A percentile compares a stretch with the other conserved stretches of the same genome.
phyloP scores from a whole-genome alignment of 306 rosid genomes.

The Vigna radiata region DNA sequence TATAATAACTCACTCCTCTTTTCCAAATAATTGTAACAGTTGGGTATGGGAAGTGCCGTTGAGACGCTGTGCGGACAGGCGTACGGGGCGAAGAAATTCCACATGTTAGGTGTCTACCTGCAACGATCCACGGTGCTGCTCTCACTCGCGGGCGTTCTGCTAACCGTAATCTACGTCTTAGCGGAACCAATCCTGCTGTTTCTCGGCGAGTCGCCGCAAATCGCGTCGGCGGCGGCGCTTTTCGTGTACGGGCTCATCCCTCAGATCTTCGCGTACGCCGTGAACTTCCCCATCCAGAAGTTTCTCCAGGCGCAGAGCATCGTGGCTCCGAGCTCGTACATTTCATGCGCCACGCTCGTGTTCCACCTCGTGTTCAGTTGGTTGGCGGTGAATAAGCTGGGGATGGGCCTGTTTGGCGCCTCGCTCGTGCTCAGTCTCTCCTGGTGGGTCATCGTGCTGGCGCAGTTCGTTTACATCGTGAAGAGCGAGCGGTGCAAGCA shows the following conservation, averaged over 20 bases:
- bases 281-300: constrained; percentile 83
- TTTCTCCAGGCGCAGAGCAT: constrained; percentile 87
- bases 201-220: constrained; percentile 63
- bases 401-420: constrained; percentile 74
- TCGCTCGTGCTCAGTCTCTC: constrained; percentile 72
- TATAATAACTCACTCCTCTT: too few relatives aligned
- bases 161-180: constrained; percentile 54
- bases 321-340: constrained; percentile 82
- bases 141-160: constrained; percentile 41
- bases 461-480: constrained; percentile 68
- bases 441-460: constrained; percentile 83
- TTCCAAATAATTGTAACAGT: constrained; percentile 42
- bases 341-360: constrained; percentile 60
- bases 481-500: constrained; percentile 63
- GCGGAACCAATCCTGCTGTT: constrained; percentile 59
- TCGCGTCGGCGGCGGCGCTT: constrained; percentile 63
- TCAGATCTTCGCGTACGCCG: constrained; percentile 77
- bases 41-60: constrained; percentile 94
- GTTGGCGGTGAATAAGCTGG: constrained; percentile 58
- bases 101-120: constrained; percentile 77
- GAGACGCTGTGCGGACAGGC: constrained; percentile 93
- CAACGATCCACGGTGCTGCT: constrained; percentile 77
- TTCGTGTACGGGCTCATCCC: constrained; percentile 83
- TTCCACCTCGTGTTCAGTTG: constrained; percentile 63
- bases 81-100: constrained; percentile 66